These are phyloP conservation scores for Pyrenophora tritici-repentis DNA, from an alignment of 2,329 filamentous ascomycete species.

Conservation along the genomic window DNA sequence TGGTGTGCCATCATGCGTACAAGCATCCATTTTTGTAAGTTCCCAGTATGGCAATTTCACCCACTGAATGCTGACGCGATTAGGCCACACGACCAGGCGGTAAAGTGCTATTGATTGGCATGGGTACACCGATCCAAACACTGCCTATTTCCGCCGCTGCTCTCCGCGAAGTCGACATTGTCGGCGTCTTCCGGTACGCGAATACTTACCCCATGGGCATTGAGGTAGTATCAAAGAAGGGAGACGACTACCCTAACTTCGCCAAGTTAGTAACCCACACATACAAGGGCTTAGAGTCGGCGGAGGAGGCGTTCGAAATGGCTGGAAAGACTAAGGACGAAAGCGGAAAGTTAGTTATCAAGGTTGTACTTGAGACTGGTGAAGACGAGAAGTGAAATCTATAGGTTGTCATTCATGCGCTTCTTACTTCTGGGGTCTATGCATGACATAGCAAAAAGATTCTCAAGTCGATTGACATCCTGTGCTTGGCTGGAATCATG, in stretches of 20 bases:
- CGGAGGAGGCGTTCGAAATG: slow-evolving; percentile 69
- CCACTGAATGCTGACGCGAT: neutral
- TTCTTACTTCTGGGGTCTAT: neutral
- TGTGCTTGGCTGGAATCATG: too few relatives aligned
- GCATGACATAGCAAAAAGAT: neutral
- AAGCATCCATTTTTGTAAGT: slow-evolving; percentile 70
- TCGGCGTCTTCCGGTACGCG: slow-evolving; percentile 79
- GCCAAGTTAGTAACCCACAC: slow-evolving; percentile 75
- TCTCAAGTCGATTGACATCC: neutral
- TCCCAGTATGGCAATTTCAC: neutral
- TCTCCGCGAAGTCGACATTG: slow-evolving; percentile 74
- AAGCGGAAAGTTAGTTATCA: slow-evolving; percentile 70
- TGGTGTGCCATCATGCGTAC: slow-evolving; percentile 74
- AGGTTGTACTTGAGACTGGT: slow-evolving; percentile 64
- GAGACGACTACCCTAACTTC: slow-evolving; percentile 62
- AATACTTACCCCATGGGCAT: slow-evolving; percentile 78
- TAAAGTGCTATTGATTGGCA: slow-evolving; percentile 76
- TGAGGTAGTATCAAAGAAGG: slow-evolving; percentile 57
- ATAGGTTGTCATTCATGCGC: slow-evolving; percentile 6
- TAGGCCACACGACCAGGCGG: slow-evolving; percentile 69
- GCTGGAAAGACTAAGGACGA: slow-evolving; percentile 71
- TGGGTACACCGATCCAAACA: slow-evolving; percentile 78
- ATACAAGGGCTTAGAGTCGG: slow-evolving; percentile 67
- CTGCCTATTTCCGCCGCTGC: slow-evolving; percentile 74
- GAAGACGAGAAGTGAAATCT: slow-evolving; percentile 34